Evolutionary conservation across 2,329 filamentous ascomycete genomes (phyloP).

Genomic region (Aspergillus sergii): DNA sequence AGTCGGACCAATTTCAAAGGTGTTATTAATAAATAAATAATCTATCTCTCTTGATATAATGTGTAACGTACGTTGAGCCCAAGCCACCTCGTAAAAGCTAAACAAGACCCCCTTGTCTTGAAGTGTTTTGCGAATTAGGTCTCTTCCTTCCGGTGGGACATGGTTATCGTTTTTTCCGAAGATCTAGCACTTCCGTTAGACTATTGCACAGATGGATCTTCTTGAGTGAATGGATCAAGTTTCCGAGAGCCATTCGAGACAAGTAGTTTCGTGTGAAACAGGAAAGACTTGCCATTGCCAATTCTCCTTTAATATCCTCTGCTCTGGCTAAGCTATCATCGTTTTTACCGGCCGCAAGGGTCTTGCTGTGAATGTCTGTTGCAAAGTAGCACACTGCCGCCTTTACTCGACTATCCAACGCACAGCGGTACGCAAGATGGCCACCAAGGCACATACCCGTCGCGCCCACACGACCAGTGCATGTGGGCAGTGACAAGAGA

Average conservation of each 20-base stretch:
- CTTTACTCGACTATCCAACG: constrained; percentile 74
- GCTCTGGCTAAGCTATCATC: constrained; percentile 66
- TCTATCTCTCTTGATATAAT: neutral
- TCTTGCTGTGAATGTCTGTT: constrained; percentile 82
- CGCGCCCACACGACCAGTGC: constrained; percentile 76
- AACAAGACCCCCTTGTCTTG: constrained; percentile 74
- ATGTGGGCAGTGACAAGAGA: constrained; percentile 72
- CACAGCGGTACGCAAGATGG: constrained; percentile 74
- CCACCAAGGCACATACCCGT: constrained; percentile 94
- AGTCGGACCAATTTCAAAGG: neutral
- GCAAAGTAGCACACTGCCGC: constrained; percentile 88
- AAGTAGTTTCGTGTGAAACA: neutral
- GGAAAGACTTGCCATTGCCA: constrained; percentile 63
- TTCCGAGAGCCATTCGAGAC: neutral
- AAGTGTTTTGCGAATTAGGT: constrained; percentile 79
- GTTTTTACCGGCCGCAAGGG: constrained; percentile 68
- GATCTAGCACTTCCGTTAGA: constrained; percentile 55
- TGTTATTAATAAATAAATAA: neutral
- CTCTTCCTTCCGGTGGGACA: constrained; percentile 78
- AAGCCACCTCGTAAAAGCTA: constrained; percentile 86
- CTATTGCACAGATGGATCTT: neutral
- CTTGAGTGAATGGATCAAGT: neutral
- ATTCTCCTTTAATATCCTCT: constrained; percentile 71
- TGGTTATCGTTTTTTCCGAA: constrained; percentile 91
- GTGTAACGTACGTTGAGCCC: constrained; percentile 71